Evolutionary conservation across 768 basidiomycete species (phyloP), one percentile per base, ranked within the genome.

Genomic region (Leccinum imitatum): DNA sequence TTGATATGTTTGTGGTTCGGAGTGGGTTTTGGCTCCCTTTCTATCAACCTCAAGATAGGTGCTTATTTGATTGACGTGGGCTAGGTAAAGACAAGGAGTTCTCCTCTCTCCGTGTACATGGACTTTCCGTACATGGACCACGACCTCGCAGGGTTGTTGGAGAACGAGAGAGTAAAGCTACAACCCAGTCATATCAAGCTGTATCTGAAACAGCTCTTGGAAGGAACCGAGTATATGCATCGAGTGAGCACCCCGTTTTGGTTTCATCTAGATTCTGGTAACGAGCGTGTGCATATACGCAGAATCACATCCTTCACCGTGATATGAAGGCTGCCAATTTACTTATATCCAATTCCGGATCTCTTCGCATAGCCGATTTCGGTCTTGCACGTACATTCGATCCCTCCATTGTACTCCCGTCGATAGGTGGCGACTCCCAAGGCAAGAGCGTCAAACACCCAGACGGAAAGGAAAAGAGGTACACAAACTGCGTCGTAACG

Each of bases 41-140:
- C 51, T 35, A 25, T 59, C 53, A 37, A 21, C 19, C 17, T 50
- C 25, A 55, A 5, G 10, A 1, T 6, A 15, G 6, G 23, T 53
- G 27, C 61, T 63, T 25, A 63, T 47, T 21, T 44, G 39, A 23
- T 35, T 50, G 54, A 11, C 23, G 54, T 57, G 50, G n/a, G 17
- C 33, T 30, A 69, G 69, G 69, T 54, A 48, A 62, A 88, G 87
- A 88, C 70, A 88, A 80, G 59, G 83, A 87, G 50, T 71, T 71
- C 73, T 13, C 86, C 89, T 25, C 77, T 93, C 56, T 92, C 91
- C 4, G 92, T 98, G 14, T 97, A 92, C 76, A 97, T 98, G 94
- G 96, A 98, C 46, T 99, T 98, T 69, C 97, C 97, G 0, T 99
- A 98, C 76, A 98, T 98, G 97, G 97, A 98, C 68, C 96, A 99